Evolutionary conservation across 495 filamentous ascomycete genomes (phyloP).

Genomic region (Pyronema omphalodes): DNA sequence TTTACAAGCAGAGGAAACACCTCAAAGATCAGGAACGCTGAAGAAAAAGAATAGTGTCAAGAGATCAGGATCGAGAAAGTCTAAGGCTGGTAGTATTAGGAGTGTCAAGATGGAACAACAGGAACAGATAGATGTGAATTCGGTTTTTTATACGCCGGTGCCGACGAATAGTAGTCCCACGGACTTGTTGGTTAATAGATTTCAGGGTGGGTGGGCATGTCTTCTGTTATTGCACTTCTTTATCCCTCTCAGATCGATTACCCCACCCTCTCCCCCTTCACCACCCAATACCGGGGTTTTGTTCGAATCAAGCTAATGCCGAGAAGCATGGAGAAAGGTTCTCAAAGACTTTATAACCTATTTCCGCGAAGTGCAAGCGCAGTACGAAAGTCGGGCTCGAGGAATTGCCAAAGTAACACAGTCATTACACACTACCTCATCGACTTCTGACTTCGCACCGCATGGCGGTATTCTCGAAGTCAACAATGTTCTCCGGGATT

Average conservation of each 20-base stretch:
- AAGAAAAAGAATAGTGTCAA: constrained; percentile 71
- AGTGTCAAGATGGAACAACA: constrained; percentile 37
- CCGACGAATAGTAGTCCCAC: constrained; percentile 77
- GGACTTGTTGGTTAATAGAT: constrained; percentile 72
- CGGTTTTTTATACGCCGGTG: constrained; percentile 71
- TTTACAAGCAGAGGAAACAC: neutral
- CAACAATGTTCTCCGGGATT: constrained; percentile 56
- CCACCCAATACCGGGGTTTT: neutral
- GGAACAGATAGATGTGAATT: constrained; percentile 41
- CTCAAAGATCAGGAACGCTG: constrained; percentile 33
- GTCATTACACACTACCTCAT: constrained; percentile 58
- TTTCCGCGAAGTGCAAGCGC: constrained; percentile 79
- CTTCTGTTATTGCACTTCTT: neutral
- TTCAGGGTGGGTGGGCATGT: constrained; percentile 46
- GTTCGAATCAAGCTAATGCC: neutral
- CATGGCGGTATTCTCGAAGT: constrained; percentile 75
- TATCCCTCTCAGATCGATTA: constrained; percentile 1
- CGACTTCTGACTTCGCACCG: constrained; percentile 40
- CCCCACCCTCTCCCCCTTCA: neutral
- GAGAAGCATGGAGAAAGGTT: constrained; percentile 76
- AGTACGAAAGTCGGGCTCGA: constrained; percentile 76
- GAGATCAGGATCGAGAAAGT: constrained; percentile 45
- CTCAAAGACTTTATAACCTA: constrained; percentile 89
- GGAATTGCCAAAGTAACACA: constrained; percentile 66
- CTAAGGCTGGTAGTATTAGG: constrained; percentile 52